Conservation (phyloP, 1,284 basidiomycete genomes). For the Ceratobasidium sp. region DNA sequence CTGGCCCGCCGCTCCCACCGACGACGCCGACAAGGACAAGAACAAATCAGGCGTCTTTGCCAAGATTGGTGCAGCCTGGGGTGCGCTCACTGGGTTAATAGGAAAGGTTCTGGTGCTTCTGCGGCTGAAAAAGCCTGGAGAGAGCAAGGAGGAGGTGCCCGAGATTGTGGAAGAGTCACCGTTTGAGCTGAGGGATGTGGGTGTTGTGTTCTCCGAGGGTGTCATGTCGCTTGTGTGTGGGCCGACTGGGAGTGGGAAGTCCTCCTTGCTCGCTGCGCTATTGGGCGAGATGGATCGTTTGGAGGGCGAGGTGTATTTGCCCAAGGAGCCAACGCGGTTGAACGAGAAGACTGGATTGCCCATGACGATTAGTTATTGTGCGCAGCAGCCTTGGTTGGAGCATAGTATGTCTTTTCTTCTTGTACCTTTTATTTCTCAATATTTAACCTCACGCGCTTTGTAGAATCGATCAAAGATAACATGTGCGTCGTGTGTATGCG, state of each 20-base stretch:
- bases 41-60: constrained; percentile 25
- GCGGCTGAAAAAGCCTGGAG: constrained; percentile 10
- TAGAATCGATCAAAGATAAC: constrained; percentile 34
- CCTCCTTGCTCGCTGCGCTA: constrained; percentile 39
- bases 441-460: neutral
- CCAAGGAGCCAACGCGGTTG: constrained; percentile 29
- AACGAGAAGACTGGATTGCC: constrained; percentile 35
- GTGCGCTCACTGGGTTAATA: constrained; percentile 20
- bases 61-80: constrained; percentile 40
- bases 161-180: constrained; percentile 10
- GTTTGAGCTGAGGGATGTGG: constrained; percentile 41
- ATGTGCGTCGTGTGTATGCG: neutral
- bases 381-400: constrained; percentile 48
- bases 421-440: neutral
- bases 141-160: constrained; percentile 11
- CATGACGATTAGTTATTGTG: constrained; percentile 42
- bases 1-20: constrained; percentile 43
- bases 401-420: constrained; percentile 37
- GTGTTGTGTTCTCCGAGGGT: constrained; percentile 30
- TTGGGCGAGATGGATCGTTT: constrained; percentile 47
- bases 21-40: constrained; percentile 42
- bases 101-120: constrained; percentile 3
- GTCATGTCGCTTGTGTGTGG: constrained; percentile 38
- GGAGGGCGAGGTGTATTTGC: constrained; percentile 38
- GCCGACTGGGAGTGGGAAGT: constrained; percentile 45